These are phyloP conservation scores for Mycena filopes DNA, from an alignment of 768 basidiomycete genomes.

Conservation along the genomic window DNA sequence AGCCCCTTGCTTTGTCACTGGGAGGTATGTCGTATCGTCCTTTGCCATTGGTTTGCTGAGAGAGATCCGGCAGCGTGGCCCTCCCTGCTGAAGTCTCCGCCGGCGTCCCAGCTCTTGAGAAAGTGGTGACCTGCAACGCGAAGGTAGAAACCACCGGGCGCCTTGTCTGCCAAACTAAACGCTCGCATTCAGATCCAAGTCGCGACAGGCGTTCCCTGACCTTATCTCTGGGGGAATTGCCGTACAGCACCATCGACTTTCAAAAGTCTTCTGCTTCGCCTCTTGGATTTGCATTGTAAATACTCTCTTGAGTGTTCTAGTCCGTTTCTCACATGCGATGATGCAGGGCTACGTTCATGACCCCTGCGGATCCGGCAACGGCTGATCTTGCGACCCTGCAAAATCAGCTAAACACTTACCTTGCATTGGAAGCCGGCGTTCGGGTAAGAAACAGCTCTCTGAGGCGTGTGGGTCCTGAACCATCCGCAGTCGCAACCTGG, in stretches of 20 bases:
- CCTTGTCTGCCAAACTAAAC: neutral
- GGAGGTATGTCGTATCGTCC: slow-evolving; percentile 10
- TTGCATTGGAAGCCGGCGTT: slow-evolving; percentile 42
- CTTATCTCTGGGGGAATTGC: slow-evolving; percentile 37
- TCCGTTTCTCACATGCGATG: no score
- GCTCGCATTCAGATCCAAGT: slow-evolving; percentile 33
- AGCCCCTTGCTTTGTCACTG: slow-evolving; percentile 41
- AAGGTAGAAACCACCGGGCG: slow-evolving; percentile 9
- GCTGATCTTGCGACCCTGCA: slow-evolving; percentile 38
- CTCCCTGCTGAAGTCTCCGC: slow-evolving; percentile 40
- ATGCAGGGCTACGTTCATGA: slow-evolving; percentile 36
- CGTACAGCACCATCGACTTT: slow-evolving; percentile 42
- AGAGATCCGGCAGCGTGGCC: slow-evolving; percentile 25
- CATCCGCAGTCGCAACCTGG: slow-evolving; percentile 38
- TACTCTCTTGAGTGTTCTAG: neutral
- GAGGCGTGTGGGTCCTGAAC: neutral
- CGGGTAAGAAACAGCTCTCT: slow-evolving; percentile 29
- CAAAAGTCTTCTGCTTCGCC: slow-evolving; percentile 40
- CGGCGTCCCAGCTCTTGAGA: slow-evolving; percentile 33
- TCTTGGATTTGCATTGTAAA: slow-evolving; percentile 41
- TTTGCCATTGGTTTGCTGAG: neutral
- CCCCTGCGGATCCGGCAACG: slow-evolving; percentile 38
- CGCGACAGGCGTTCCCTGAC: slow-evolving; percentile 40
- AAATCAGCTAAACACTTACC: slow-evolving; percentile 42
- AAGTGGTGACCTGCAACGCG: slow-evolving; percentile 37